Percentiles rank a stretch among this genome's conserved stretches.
These are phyloP conservation scores for Leccinum arenicola DNA, from an alignment of 768 basidiomycete species.

Conservation along the genomic window DNA sequence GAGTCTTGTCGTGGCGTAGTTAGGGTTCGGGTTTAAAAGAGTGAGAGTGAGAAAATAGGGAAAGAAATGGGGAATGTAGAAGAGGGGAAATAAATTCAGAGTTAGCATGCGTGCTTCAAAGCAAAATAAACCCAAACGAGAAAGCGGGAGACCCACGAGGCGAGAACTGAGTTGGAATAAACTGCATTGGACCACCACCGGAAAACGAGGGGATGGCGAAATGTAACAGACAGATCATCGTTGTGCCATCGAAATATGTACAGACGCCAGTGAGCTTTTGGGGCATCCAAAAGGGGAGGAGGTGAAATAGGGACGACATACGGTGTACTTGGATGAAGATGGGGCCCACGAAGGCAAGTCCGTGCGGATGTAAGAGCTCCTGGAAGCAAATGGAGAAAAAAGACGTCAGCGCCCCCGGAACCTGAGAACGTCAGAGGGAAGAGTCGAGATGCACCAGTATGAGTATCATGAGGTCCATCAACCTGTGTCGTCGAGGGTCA, in stretches of 20 bases:
- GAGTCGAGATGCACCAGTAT: conserved; percentile 15
- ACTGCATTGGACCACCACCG: conserved; percentile 9
- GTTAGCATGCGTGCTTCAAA: background rate
- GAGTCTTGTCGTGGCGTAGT: conserved; percentile 14
- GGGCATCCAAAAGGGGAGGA: background rate
- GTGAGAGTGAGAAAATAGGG: background rate
- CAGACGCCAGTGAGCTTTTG: background rate
- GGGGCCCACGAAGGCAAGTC: conserved; percentile 18
- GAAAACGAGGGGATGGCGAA: background rate
- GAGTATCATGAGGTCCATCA: conserved; percentile 27
- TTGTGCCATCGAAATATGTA: background rate
- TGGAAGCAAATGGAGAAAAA: background rate
- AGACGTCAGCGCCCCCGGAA: background rate
- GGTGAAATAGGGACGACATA: conserved; percentile 6
- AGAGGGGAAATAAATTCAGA: too few species aligned
- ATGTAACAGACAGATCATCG: too few species aligned
- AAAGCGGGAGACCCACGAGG: conserved; percentile 19
- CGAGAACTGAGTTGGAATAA: conserved; percentile 30
- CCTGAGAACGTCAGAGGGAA: background rate
- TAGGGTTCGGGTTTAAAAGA: background rate
- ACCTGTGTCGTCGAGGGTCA: conserved; percentile 7
- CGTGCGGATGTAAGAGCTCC: conserved; percentile 17
- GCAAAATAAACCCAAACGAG: background rate
- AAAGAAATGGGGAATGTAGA: background rate
- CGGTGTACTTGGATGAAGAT: conserved; percentile 27